Conservation (phyloP, 805 yeast genomes). For the Naumovozyma baii region DNA sequence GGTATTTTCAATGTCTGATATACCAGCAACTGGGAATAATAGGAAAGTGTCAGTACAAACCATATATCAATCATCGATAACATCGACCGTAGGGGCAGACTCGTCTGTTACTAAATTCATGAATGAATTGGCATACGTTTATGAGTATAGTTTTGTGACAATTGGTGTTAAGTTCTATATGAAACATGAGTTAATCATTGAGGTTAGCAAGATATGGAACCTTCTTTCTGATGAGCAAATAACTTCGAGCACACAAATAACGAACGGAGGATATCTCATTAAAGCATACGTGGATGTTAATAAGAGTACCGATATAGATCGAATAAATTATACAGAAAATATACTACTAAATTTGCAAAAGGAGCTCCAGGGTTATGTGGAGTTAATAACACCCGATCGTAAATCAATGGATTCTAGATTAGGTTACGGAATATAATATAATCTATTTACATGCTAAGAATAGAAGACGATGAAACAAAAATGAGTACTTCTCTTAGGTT, state of each 20-base stretch:
- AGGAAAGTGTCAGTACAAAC: conserved; percentile 56
- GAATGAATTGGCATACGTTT: conserved; percentile 61
- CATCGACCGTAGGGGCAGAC: conserved; percentile 22
- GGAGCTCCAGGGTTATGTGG: conserved; percentile 58
- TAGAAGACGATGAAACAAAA: too few species aligned
- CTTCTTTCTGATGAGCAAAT: conserved; percentile 13
- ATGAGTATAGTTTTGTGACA: conserved; percentile 33
- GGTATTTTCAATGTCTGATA: conserved; percentile 59
- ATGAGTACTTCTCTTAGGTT: too few species aligned
- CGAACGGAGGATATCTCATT: conserved; percentile 47
- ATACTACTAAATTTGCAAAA: conserved; percentile 53
- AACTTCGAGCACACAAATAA: conserved; percentile 37
- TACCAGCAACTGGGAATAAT: conserved; percentile 62
- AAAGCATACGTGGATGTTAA: conserved; percentile 64
- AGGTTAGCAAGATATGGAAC: conserved; percentile 25
- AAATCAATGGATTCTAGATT: conserved; percentile 68
- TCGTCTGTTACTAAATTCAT: conserved; percentile 34
- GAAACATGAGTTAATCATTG: conserved; percentile 24
- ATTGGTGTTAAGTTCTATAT: conserved; percentile 24
- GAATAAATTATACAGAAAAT: conserved; percentile 53
- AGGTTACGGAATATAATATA: background rate
- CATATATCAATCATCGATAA: conserved; percentile 43
- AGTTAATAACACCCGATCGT: conserved; percentile 67
- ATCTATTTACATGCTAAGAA: background rate
- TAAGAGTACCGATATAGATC: conserved; percentile 65